Evolutionary conservation across 306 rosid species (phyloP).

Genomic region (Rubus parviflorus): DNA sequence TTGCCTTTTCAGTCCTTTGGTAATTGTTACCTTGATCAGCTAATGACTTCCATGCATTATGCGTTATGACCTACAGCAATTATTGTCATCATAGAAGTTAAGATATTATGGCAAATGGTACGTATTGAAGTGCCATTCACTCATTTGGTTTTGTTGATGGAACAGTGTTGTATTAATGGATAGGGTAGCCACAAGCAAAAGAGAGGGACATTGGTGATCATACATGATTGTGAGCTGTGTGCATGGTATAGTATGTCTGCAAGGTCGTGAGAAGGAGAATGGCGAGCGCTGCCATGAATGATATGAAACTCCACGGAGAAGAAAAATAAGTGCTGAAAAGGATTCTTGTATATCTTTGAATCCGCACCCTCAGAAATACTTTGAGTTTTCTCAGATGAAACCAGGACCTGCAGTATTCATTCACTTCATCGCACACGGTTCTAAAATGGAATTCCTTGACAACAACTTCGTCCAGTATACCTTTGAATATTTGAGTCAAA

Average conservation of each 20-base stretch:
- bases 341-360: background rate
- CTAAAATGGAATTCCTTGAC: constrained; percentile 27
- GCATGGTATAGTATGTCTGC: constrained; percentile 1
- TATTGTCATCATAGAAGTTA: background rate
- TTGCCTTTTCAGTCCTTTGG: background rate
- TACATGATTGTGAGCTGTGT: background rate
- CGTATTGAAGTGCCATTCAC: background rate
- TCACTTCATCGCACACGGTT: background rate
- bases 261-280: constrained; percentile 1
- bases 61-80: constrained; percentile 39
- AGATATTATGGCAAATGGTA: background rate
- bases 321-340: background rate
- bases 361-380: constrained; percentile 7
- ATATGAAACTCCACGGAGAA: constrained; percentile 10
- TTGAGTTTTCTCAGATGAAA: constrained; percentile 5
- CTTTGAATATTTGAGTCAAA: constrained; percentile 7
- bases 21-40: constrained; percentile 42
- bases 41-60: constrained; percentile 25
- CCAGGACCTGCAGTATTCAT: background rate
- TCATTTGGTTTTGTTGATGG: background rate
- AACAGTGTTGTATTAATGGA: background rate
- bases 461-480: constrained; percentile 29
- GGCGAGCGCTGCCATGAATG: background rate
- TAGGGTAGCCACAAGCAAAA: background rate
- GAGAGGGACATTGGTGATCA: background rate